These are phyloP conservation scores for Apiotrichum mycotoxinovorans DNA, from an alignment of 1,284 basidiomycete species.

Conservation along the genomic window DNA sequence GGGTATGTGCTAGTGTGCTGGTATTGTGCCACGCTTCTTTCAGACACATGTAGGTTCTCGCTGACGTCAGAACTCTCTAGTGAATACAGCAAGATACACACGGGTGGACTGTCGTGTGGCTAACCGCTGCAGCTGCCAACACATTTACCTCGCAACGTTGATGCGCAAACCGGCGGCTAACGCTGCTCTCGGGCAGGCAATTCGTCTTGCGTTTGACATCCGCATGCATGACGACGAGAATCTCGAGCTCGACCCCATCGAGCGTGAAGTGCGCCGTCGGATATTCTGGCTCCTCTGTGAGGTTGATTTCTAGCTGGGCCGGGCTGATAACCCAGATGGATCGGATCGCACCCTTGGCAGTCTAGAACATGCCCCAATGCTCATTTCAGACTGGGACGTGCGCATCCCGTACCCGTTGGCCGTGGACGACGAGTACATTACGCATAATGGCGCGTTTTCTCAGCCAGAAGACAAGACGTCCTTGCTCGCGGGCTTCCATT, in stretches of 20 bases:
- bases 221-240: slow-evolving; percentile 26
- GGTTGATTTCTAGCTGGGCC: background rate
- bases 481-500: slow-evolving; percentile 31
- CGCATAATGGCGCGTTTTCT: slow-evolving; percentile 29
- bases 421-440: slow-evolving; percentile 34
- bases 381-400: slow-evolving; percentile 28
- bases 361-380: slow-evolving; percentile 23
- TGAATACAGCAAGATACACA: slow-evolving; percentile 9
- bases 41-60: no score
- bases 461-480: slow-evolving; percentile 22
- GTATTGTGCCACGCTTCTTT: no score
- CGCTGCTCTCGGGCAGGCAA: slow-evolving; percentile 25
- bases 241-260: slow-evolving; percentile 18
- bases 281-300: slow-evolving; percentile 37
- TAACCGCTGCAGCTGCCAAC: slow-evolving; percentile 24
- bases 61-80: slow-evolving; percentile 25
- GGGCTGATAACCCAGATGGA: slow-evolving; percentile 19
- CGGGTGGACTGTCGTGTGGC: no score
- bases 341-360: slow-evolving; percentile 30
- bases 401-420: slow-evolving; percentile 26
- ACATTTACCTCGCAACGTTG: slow-evolving; percentile 33
- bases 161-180: slow-evolving; percentile 27
- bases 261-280: slow-evolving; percentile 29
- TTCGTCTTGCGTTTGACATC: slow-evolving; percentile 23
- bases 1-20: background rate